Percentiles rank a stretch among this genome's conserved stretches.
These are phyloP conservation scores for Geotrichum phurueaensis DNA, from an alignment of 1,139 yeast genomes.

Conservation along the genomic window DNA sequence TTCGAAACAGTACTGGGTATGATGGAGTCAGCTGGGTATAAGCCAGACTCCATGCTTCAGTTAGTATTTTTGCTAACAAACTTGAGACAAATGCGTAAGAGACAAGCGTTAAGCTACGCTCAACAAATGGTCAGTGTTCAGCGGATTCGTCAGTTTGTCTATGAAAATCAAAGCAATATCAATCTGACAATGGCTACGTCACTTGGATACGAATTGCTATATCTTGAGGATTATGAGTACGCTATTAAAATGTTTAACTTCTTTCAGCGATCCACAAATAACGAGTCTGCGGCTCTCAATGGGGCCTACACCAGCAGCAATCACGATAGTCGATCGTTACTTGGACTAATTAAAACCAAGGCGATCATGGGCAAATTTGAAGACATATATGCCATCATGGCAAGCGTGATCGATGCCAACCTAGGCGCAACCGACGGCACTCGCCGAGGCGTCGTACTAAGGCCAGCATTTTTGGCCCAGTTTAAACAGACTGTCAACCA, in stretches of 20 bases:
- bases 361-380: slow-evolving; percentile 4
- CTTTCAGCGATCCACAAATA: slow-evolving; percentile 3
- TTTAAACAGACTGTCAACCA: not conserved
- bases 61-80: slow-evolving; percentile 13
- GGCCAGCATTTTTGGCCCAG: not conserved
- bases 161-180: slow-evolving; percentile 1
- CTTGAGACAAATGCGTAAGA: slow-evolving; percentile 4
- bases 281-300: not conserved
- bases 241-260: slow-evolving; percentile 11
- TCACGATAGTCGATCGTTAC: slow-evolving; percentile 11
- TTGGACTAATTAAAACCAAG: slow-evolving; percentile 8
- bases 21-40: slow-evolving; percentile 16
- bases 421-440: not conserved
- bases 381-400: not conserved
- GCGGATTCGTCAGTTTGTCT: slow-evolving; percentile 12
- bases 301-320: not conserved
- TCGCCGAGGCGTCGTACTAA: not conserved
- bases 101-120: not conserved
- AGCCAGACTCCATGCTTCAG: slow-evolving; percentile 7
- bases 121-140: slow-evolving; percentile 5
- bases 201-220: slow-evolving; percentile 14
- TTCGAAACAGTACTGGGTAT: slow-evolving; percentile 10
- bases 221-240: slow-evolving; percentile 10
- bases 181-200: slow-evolving; percentile 8
- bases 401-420: not conserved